Evolutionary conservation across 805 yeast species (phyloP).

Genomic region (Yarrowia yakushimensis): DNA sequence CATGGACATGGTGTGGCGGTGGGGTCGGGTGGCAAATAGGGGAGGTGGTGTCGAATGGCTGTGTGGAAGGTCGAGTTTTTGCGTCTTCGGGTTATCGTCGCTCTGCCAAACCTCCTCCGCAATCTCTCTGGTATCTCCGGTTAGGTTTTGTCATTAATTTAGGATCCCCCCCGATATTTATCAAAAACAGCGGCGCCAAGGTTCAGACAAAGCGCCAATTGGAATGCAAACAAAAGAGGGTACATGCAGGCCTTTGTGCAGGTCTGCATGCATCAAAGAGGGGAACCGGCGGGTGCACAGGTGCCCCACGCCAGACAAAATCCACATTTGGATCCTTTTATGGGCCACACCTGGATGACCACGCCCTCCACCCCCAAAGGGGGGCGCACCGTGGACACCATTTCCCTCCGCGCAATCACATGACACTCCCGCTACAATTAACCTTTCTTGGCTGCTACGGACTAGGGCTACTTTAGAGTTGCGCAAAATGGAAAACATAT

Average conservation of each 20-base stretch:
- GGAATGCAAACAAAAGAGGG: slow-evolving; percentile 21
- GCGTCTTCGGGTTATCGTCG: too few species aligned
- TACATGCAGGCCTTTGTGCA: slow-evolving; percentile 13
- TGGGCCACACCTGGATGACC: too few species aligned
- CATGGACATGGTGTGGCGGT: background rate
- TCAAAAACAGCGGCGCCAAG: slow-evolving; percentile 7
- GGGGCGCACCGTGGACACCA: too few species aligned
- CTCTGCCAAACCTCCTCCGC: background rate
- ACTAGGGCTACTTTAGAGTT: background rate
- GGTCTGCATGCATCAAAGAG: slow-evolving; percentile 10
- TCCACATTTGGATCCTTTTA: too few species aligned
- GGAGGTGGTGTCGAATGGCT: too few species aligned
- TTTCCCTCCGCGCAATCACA: background rate
- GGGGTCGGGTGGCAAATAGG: background rate
- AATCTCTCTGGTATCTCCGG: slow-evolving; percentile 18
- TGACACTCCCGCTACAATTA: background rate
- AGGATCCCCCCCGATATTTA: slow-evolving; percentile 17
- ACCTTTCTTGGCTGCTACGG: slow-evolving; percentile 10
- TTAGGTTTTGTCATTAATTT: slow-evolving; percentile 3
- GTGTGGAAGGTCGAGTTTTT: too few species aligned
- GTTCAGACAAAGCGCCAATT: slow-evolving; percentile 22
- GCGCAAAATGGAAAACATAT: background rate
- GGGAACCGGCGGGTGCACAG: background rate
- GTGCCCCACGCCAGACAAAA: background rate
- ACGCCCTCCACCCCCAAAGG: too few species aligned